phyloP scores from a whole-genome alignment of 106 monocot genomes.

The Cymbidium sinense region DNA sequence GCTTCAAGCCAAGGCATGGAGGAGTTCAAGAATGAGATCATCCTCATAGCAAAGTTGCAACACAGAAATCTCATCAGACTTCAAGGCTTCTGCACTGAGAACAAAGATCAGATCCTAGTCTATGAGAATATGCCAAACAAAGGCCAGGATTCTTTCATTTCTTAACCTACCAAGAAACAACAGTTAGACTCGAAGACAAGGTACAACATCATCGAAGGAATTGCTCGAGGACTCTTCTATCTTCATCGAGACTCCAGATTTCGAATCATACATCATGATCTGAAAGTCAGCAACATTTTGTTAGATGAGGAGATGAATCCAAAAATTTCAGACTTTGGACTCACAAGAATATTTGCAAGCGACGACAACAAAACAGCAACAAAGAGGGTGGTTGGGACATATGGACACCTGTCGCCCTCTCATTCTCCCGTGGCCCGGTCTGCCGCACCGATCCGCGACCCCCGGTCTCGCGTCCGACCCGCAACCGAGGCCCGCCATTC shows the following conservation, averaged over 20 bases:
- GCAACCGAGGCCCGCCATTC: too few relatives aligned
- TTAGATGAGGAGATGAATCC: conserved; percentile 14
- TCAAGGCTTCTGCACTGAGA: background rate
- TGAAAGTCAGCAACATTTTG: conserved; percentile 16
- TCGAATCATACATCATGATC: conserved; percentile 6
- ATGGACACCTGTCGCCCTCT: too few relatives aligned
- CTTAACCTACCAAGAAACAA: background rate
- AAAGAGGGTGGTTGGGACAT: conserved; percentile 8
- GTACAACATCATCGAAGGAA: conserved; percentile 9
- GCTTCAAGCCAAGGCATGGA: conserved; percentile 8
- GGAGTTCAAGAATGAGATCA: too few relatives aligned
- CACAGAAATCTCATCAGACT: conserved; percentile 7
- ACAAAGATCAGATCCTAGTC: conserved; percentile 5
- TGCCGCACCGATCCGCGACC: too few relatives aligned
- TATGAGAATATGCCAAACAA: conserved; percentile 13
- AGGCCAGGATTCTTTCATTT: conserved; percentile 4
- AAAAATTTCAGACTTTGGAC: conserved; percentile 17
- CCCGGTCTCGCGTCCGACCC: too few relatives aligned
- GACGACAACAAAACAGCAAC: conserved; percentile 7
- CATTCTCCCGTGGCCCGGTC: too few relatives aligned
- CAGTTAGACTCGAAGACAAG: conserved; percentile 1
- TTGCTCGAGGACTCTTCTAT: conserved; percentile 8
- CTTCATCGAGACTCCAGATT: conserved; percentile 14
- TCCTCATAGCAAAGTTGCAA: conserved; percentile 1
- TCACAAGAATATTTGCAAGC: conserved; percentile 9